These are phyloP conservation scores for Nicotiana paniculata DNA, from an alignment of 257 asterid species.

Conservation along the genomic window DNA sequence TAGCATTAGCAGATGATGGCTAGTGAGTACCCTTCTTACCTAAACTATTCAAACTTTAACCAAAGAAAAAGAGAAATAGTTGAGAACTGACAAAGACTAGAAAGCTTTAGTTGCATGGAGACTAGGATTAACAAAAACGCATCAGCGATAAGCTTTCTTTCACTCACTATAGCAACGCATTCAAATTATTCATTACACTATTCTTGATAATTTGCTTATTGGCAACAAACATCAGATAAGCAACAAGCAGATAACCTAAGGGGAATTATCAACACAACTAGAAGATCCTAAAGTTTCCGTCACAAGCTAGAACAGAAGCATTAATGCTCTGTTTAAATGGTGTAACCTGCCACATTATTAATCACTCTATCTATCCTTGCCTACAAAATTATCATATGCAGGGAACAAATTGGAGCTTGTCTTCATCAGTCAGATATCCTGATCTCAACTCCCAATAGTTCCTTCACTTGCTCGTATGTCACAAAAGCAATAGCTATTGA, in stretches of 20 bases:
- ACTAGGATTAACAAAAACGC: background rate
- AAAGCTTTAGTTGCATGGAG: background rate
- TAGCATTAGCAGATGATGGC: background rate
- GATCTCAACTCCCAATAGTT: conserved; percentile 73
- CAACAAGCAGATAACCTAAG: background rate
- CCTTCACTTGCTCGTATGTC: conserved; percentile 91
- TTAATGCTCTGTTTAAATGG: background rate
- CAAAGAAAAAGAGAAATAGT: background rate
- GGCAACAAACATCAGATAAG: background rate
- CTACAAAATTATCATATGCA: conserved; percentile 37
- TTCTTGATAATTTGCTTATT: conserved; percentile 1
- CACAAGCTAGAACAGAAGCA: background rate
- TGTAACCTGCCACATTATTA: background rate
- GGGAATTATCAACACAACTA: background rate
- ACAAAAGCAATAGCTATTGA: conserved; percentile 91
- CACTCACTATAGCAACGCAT: background rate
- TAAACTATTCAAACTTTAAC: background rate
- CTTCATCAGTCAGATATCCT: conserved; percentile 69
- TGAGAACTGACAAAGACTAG: background rate
- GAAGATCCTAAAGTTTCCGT: background rate
- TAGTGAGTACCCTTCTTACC: background rate
- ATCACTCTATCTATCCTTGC: conserved; percentile 24
- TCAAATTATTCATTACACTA: background rate
- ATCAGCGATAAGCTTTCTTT: background rate
- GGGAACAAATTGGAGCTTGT: conserved; percentile 18